These are phyloP conservation scores for Podospora sp. DNA, from an alignment of 495 filamentous ascomycete genomes.

Conservation along the genomic window DNA sequence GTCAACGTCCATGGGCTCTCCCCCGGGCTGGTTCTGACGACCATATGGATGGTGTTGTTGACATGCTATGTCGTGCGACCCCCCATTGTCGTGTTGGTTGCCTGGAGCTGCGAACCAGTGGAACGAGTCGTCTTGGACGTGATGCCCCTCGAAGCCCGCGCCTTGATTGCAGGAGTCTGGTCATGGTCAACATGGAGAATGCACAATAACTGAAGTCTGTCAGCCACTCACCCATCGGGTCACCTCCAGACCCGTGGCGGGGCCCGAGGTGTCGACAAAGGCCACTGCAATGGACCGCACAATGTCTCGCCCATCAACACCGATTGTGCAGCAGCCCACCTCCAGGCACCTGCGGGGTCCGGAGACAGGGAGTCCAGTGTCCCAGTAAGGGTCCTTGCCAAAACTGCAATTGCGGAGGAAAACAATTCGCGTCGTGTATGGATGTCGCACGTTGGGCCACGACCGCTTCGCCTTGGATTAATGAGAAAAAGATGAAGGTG, in stretches of 20 bases:
- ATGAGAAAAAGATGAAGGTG: background rate
- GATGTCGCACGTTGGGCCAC: background rate
- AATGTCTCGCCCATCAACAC: background rate
- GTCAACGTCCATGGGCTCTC: conserved; percentile 23
- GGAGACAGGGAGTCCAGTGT: background rate
- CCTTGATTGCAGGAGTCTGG: conserved; percentile 11
- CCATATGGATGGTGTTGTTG: background rate
- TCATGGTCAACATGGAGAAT: background rate
- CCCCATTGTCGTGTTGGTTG: background rate
- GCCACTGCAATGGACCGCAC: background rate
- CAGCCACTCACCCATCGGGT: conserved; percentile 5
- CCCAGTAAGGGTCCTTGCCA: background rate
- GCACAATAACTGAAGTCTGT: background rate
- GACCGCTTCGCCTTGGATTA: background rate
- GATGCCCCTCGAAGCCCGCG: conserved; percentile 1
- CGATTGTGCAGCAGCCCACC: background rate
- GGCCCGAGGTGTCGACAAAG: background rate
- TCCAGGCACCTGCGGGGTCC: background rate
- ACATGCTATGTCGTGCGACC: background rate
- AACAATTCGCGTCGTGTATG: background rate
- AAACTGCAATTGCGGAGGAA: background rate
- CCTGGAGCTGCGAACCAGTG: conserved; percentile 5
- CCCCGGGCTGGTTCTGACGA: background rate
- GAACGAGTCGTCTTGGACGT: background rate
- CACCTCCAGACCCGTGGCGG: background rate